These are phyloP conservation scores for Potentilla sterilis DNA, from an alignment of 306 rosid genomes.

Conservation along the genomic window DNA sequence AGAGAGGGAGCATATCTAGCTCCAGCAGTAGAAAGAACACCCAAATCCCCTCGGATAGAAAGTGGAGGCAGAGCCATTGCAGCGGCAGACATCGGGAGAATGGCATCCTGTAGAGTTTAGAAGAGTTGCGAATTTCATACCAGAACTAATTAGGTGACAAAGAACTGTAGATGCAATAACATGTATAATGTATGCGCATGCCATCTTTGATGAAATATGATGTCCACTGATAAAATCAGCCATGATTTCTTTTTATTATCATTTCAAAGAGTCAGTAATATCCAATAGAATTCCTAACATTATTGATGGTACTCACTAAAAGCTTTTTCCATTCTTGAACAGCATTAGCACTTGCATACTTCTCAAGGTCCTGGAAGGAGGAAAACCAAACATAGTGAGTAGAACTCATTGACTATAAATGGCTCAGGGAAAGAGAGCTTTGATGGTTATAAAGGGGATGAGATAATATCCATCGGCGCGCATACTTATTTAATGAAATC, in stretches of 20 bases:
- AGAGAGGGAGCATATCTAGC: constrained; percentile 90
- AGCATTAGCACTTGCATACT: constrained; percentile 72
- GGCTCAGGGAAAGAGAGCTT: not conserved
- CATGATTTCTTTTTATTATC: not conserved
- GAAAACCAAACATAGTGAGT: constrained; percentile 6
- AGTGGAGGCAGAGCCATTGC: constrained; percentile 97
- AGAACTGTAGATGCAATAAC: not conserved
- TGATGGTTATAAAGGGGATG: not conserved
- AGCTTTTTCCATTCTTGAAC: constrained; percentile 84
- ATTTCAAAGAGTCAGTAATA: not conserved
- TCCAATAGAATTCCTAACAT: not conserved
- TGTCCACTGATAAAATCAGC: not conserved
- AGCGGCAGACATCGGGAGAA: constrained; percentile 84
- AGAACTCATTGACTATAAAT: not conserved
- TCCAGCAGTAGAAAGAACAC: constrained; percentile 83
- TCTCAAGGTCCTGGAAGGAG: constrained; percentile 69
- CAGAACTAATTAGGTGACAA: constrained; percentile 5
- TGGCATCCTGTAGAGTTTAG: constrained; percentile 67
- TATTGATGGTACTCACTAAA: constrained; percentile 45
- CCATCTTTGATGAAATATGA: not conserved
- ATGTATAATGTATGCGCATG: not conserved
- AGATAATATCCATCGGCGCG: not conserved
- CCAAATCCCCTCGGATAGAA: constrained; percentile 81
- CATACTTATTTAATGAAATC: not conserved
- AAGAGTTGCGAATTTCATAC: constrained; percentile 29